phyloP scores from a whole-genome alignment of 2,329 filamentous ascomycete genomes.

The Botrytis medusae region DNA sequence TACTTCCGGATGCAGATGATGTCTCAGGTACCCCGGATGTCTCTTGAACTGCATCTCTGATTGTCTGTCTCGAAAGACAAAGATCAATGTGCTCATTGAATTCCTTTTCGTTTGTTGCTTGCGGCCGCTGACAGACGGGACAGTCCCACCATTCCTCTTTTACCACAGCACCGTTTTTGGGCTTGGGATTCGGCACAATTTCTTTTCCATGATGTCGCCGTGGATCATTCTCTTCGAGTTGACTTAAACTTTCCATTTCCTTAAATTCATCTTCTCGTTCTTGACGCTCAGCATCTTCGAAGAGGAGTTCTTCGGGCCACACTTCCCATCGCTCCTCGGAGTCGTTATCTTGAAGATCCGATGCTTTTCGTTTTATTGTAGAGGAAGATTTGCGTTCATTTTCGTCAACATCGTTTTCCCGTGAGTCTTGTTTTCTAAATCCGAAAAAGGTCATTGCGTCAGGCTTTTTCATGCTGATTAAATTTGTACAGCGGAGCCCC shows the following conservation, averaged over 20 bases:
- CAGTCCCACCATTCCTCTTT: slow-evolving; percentile 71
- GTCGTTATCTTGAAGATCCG: slow-evolving; percentile 43
- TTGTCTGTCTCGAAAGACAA: slow-evolving; percentile 82
- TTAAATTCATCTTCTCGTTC: slow-evolving; percentile 61
- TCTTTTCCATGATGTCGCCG: slow-evolving; percentile 51
- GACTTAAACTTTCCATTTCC: slow-evolving; percentile 60
- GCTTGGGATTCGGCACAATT: slow-evolving; percentile 47
- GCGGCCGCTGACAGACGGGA: slow-evolving; percentile 79
- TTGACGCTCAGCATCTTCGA: slow-evolving; percentile 60
- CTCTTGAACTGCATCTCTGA: slow-evolving; percentile 75
- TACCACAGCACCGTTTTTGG: slow-evolving; percentile 30
- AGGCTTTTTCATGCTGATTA: slow-evolving; percentile 81
- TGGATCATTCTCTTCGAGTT: slow-evolving; percentile 42
- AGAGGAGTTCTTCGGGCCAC: slow-evolving; percentile 63
- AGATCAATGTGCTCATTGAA: slow-evolving; percentile 94
- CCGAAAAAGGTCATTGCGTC: slow-evolving; percentile 81
- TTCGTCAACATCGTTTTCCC: slow-evolving; percentile 24
- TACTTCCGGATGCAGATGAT: not conserved
- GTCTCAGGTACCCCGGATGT: slow-evolving; percentile 14
- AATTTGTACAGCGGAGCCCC: slow-evolving; percentile 83
- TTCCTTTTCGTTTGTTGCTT: slow-evolving; percentile 67
- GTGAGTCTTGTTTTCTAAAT: slow-evolving; percentile 44
- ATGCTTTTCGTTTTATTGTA: slow-evolving; percentile 43
- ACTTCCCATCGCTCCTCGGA: slow-evolving; percentile 59
- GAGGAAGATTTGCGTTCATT: slow-evolving; percentile 25